These are phyloP conservation scores for Solanum commersonii DNA, from an alignment of 257 asterid genomes.

Conservation along the genomic window DNA sequence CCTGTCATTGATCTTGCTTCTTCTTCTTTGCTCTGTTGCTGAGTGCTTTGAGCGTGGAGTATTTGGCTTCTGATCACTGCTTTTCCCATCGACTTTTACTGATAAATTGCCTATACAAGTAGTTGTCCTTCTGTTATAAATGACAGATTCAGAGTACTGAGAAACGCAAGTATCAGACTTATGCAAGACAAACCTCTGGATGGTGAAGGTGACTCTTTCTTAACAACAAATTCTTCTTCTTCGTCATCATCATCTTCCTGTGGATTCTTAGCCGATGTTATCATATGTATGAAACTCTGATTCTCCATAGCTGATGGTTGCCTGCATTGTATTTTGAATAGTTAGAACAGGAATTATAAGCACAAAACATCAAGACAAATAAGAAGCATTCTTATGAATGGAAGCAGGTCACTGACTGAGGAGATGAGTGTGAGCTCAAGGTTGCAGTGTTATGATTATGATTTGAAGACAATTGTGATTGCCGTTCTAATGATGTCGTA, in stretches of 20 bases:
- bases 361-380: background rate
- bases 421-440: slow-evolving; percentile 60
- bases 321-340: slow-evolving; percentile 23
- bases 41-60: slow-evolving; percentile 98
- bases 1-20: slow-evolving; percentile 99
- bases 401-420: slow-evolving; percentile 52
- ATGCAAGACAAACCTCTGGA: slow-evolving; percentile 44
- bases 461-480: slow-evolving; percentile 51
- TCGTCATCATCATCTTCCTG: slow-evolving; percentile 78
- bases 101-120: slow-evolving; percentile 44
- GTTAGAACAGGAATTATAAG: background rate
- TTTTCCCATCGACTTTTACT: slow-evolving; percentile 58
- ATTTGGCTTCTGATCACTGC: slow-evolving; percentile 63
- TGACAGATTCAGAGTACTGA: background rate
- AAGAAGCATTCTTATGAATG: background rate
- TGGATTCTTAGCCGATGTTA: slow-evolving; percentile 52
- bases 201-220: slow-evolving; percentile 59
- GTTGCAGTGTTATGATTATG: slow-evolving; percentile 33
- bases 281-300: slow-evolving; percentile 69
- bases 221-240: slow-evolving; percentile 53
- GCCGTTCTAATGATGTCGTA: slow-evolving; percentile 47
- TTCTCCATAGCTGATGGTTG: slow-evolving; percentile 58
- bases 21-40: slow-evolving; percentile 98
- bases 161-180: background rate
- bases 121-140: background rate